Percentiles rank a stretch among this genome's conserved stretches.
Conservation (phyloP, 331 rosid species). For the Dryas integrifolia region DNA sequence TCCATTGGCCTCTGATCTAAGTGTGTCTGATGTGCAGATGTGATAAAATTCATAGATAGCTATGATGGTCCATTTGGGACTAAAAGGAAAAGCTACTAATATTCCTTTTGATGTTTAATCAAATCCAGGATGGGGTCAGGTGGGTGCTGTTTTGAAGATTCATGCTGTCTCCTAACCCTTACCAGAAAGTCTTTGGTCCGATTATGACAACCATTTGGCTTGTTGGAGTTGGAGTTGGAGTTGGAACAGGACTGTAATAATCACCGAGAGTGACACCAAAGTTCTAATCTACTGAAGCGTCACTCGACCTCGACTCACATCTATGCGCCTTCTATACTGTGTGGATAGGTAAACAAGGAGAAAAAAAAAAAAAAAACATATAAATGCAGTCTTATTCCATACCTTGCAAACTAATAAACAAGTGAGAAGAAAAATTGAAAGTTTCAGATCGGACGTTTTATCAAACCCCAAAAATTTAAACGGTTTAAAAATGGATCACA, state of each 20-base stretch:
- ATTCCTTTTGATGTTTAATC: constrained; percentile 46
- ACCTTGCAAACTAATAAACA: no score
- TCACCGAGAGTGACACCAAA: no score
- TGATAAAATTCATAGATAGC: constrained; percentile 40
- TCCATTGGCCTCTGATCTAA: constrained; percentile 27
- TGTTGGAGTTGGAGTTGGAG: constrained; percentile 3
- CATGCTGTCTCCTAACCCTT: constrained; percentile 62
- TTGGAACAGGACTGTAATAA: neutral
- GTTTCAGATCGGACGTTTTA: no score
- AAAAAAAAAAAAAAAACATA: no score
- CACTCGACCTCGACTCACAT: no score
- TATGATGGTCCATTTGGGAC: constrained; percentile 48
- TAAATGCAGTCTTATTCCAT: no score
- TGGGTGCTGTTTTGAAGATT: constrained; percentile 63
- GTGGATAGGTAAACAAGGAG: no score
- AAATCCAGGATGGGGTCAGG: constrained; percentile 63
- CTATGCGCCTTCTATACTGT: no score
- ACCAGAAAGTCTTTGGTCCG: constrained; percentile 47
- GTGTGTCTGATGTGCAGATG: constrained; percentile 39
- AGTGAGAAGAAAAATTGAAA: no score
- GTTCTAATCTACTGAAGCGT: no score
- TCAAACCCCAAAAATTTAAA: no score
- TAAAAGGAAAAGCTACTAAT: constrained; percentile 33
- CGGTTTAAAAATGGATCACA: no score
- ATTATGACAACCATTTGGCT: constrained; percentile 57